Evolutionary conservation across 768 basidiomycete species (phyloP).

Genomic region (Boletus rubescentipes): DNA sequence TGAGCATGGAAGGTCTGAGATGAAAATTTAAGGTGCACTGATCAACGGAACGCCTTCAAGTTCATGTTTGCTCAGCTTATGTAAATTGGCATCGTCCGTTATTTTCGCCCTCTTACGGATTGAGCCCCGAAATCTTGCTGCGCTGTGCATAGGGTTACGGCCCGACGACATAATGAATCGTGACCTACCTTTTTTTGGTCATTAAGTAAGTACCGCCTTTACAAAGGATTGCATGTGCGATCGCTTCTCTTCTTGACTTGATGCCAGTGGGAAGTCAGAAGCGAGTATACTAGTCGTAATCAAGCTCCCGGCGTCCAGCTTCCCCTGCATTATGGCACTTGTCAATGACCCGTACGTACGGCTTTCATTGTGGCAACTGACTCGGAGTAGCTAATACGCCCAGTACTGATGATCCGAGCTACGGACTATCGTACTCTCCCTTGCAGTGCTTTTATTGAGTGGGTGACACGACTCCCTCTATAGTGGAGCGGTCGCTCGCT

Average conservation of each 20-base stretch:
- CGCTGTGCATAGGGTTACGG: not conserved
- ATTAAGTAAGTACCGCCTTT: no score
- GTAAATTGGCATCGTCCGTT: slow-evolving; percentile 14
- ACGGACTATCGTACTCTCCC: not conserved
- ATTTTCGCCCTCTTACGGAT: slow-evolving; percentile 20
- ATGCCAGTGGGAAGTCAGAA: slow-evolving; percentile 5
- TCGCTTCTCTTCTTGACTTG: slow-evolving; percentile 4
- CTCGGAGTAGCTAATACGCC: not conserved
- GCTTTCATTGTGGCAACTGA: slow-evolving; percentile 10
- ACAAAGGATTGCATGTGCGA: not conserved
- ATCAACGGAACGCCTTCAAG: slow-evolving; percentile 1
- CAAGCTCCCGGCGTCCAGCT: not conserved
- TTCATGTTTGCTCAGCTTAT: not conserved
- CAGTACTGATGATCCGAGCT: not conserved
- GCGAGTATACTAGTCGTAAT: not conserved
- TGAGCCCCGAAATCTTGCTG: slow-evolving; percentile 5
- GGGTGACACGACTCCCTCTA: not conserved
- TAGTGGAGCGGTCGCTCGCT: not conserved
- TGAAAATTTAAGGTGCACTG: not conserved
- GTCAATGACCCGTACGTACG: not conserved
- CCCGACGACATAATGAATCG: slow-evolving; percentile 2
- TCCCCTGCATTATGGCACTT: not conserved
- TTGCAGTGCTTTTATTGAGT: no score
- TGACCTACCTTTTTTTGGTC: not conserved
- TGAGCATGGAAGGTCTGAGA: slow-evolving; percentile 2